A percentile compares a stretch with the other conserved stretches of the same genome.
Evolutionary conservation across 1,284 basidiomycete species (phyloP).

Genomic region (Ganoderma boninense): DNA sequence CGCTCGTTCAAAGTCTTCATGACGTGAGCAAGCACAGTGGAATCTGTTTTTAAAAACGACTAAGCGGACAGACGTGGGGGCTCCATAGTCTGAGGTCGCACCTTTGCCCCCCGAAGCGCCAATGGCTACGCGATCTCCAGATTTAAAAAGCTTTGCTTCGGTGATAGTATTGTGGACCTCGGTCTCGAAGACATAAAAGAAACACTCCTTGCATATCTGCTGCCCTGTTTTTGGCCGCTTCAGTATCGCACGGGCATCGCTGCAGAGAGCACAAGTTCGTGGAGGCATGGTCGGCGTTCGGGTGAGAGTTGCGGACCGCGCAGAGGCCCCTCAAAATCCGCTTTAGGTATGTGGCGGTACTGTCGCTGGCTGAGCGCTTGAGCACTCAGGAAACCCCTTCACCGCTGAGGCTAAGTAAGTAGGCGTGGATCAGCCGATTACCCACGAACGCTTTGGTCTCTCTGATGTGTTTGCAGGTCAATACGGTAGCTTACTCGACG

Average conservation of each 20-base stretch:
- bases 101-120: slow-evolving; percentile 99
- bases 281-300: slow-evolving; percentile 64
- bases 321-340: background rate
- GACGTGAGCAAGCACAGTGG: slow-evolving; percentile 96
- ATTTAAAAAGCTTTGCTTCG: slow-evolving; percentile 82
- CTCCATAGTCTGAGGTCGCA: slow-evolving; percentile 39
- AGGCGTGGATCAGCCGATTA: too few species aligned
- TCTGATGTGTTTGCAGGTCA: too few species aligned
- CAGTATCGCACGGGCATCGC: slow-evolving; percentile 83
- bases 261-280: slow-evolving; percentile 78
- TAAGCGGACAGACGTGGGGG: background rate
- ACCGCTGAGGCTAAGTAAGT: background rate
- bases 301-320: slow-evolving; percentile 18
- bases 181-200: slow-evolving; percentile 97
- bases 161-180: slow-evolving; percentile 97
- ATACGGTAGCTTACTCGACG: background rate
- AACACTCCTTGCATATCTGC: slow-evolving; percentile 95
- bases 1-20: slow-evolving; percentile 96
- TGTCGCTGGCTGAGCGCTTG: too few species aligned
- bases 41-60: slow-evolving; percentile 65
- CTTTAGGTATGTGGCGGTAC: slow-evolving; percentile 1
- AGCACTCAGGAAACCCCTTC: too few species aligned
- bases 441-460: too few species aligned
- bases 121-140: slow-evolving; percentile 96
- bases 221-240: slow-evolving; percentile 98